Percentiles rank a stretch among this genome's conserved stretches.
phyloP scores from a whole-genome alignment of 1,139 yeast genomes.

The Candida tunisiensis region DNA sequence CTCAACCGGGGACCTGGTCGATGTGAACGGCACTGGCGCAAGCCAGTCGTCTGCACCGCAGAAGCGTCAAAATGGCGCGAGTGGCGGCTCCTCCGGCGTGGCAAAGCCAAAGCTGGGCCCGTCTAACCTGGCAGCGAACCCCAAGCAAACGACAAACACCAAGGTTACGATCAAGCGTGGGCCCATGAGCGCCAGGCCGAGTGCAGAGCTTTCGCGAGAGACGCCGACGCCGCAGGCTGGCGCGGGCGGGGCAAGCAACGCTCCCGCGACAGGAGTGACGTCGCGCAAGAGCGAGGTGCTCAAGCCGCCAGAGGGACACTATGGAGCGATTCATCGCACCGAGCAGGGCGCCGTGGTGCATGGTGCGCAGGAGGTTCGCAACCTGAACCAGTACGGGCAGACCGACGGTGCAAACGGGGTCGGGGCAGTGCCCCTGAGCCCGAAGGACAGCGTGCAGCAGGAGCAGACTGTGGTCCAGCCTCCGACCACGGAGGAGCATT shows the following conservation, averaged over 20 bases:
- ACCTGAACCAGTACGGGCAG: neutral
- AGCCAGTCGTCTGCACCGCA: too few relatives aligned
- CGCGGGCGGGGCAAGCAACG: neutral
- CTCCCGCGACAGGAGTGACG: neutral
- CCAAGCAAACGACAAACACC: slow-evolving; percentile 53
- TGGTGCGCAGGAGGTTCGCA: neutral
- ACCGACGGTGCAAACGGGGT: neutral
- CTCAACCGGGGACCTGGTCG: too few relatives aligned
- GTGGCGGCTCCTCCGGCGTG: neutral
- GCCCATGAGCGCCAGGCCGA: neutral
- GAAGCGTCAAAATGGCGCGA: neutral
- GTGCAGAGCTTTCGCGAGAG: neutral
- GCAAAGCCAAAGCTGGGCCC: slow-evolving; percentile 18
- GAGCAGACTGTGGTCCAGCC: slow-evolving; percentile 5
- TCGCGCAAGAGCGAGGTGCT: too few relatives aligned
- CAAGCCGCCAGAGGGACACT: too few relatives aligned
- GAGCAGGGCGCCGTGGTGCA: slow-evolving; percentile 31
- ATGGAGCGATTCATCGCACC: slow-evolving; percentile 30
- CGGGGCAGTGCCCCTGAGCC: slow-evolving; percentile 1
- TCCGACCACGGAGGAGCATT: slow-evolving; percentile 9
- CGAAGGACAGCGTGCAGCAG: slow-evolving; percentile 7
- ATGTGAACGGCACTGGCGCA: too few relatives aligned
- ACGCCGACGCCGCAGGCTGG: neutral
- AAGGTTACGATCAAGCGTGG: slow-evolving; percentile 24
- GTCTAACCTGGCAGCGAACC: slow-evolving; percentile 64